Base-by-base conservation (phyloP, 805 yeast species). In the Wickerhamomyces sydowiorum region DNA sequence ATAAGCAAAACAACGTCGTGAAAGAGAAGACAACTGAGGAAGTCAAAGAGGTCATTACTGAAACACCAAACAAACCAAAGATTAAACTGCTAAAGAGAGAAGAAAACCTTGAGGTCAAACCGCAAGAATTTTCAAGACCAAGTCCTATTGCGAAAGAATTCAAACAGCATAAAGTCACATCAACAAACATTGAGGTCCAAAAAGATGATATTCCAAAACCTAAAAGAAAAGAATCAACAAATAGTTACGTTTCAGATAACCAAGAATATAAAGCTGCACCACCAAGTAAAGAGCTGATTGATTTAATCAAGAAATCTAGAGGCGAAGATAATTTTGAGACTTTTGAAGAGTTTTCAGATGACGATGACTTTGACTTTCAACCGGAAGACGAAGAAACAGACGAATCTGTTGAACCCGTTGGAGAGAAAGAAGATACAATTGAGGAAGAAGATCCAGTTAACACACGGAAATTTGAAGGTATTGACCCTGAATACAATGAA, bases 261-360 rank as follows among this genome's bases (percentile, higher is more conserved):
- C 27, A 35, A 3, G 31, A 36, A 18, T 21, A 42, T 12, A 18
- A 37, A 28, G 10, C 38, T n/a, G 39, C 42, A 6, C 48, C 52
- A 21, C 56, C 57, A 37, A 49, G 50, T n/a, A 40, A 45, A 30
- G 61, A 54, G 41, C 37, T 57, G 12, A 21, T 56, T 10, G 50
- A 40, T 1, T 29, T 56, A 37, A 57, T 57, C 30, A 47, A 44
- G 34, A 21, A 50, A 22, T 42, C 57, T 5, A 46, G 38, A 27
- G 22, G 10, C 19, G 51, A 40, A 13, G 53, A 50, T 10, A 52
- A 41, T 7, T 24, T 37, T 25, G 60, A 54, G 33, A 27, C 47
- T 1, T 56, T 56, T 33, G 61, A 57, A 36, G 54, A 51, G 10
- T 41, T 43, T 36, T 46, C 49, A 2, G 59, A 56, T 17, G n/a